Base-by-base conservation (phyloP, 352 stramenopile species). In the Blastocystis hominis region DNA sequence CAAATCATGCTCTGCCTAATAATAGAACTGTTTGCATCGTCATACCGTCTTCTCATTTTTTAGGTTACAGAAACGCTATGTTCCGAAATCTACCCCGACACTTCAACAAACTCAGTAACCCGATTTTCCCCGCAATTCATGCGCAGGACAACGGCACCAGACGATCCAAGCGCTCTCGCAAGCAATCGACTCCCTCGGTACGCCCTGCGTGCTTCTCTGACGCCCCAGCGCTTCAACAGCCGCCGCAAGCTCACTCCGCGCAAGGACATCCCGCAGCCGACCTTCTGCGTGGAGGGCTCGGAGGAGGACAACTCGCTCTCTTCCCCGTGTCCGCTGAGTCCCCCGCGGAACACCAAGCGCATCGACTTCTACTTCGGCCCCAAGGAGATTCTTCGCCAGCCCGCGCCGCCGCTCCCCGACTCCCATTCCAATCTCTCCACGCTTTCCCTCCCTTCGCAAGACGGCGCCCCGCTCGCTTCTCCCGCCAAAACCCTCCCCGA, bases 181-280 rank as follows among this genome's bases (percentile, higher is more conserved):
- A 84, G n/a, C 72, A 84, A 42, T 84, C 72, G n/a, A 84, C 72
- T n/a, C 72, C 72, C 13, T 54, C 72, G 36, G 72, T 84, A 64
- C 20, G 5, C 38, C 6, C 38, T 40, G 34, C n/a, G 20, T 36
- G 24, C 44, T 6, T 62, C 50, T 20, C 17, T 84, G 34, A 69
- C 24, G 20, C 2, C 15, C 3, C 46, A 84, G 72, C 72, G 72
- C 40, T 84, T 56, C 38, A 84, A 84, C 20, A 24, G 47, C 3
- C 44, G 72, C 2, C 44, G 72, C 7, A 36, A 34, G 42, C 13
- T 66, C 20, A 84, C 72, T 9, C 72, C 72, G 17, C 66, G 68
- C 36, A 84, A 84, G 50, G 72, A 84, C 20, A 47, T 36, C n/a
- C 72, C 44, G 46, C 72, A 36, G 66, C 36, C 3, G 17, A 4